Evolutionary conservation across 2,329 filamentous ascomycete genomes (phyloP).

Genomic region (Fusarium beomiforme): DNA sequence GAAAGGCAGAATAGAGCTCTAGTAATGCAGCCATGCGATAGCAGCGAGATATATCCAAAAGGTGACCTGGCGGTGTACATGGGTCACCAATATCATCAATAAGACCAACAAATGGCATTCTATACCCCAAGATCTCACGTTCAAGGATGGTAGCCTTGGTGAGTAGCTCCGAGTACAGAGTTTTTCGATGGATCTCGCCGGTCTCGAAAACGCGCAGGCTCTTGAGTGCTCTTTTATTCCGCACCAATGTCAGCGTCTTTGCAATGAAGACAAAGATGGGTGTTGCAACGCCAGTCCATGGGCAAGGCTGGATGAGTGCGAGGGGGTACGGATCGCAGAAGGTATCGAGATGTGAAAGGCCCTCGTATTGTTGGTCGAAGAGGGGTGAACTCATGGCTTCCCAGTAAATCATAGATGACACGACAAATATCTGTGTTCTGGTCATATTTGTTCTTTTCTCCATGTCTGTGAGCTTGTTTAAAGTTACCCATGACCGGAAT

Average conservation of each 20-base stretch:
- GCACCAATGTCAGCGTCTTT: not conserved
- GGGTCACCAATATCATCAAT: conserved; percentile 19
- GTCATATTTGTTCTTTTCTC: not conserved
- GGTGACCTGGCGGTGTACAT: not conserved
- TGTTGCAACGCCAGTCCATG: conserved; percentile 26
- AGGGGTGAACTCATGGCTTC: conserved; percentile 27
- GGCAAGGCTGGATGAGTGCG: not conserved
- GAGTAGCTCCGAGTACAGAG: not conserved
- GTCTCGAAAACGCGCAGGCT: not conserved
- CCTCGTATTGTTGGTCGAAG: conserved; percentile 16
- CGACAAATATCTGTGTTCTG: conserved; percentile 6
- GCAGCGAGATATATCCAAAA: conserved; percentile 1
- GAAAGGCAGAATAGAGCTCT: conserved; percentile 18
- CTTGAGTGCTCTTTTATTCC: conserved; percentile 9
- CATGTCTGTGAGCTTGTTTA: not conserved
- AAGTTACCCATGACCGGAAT: conserved; percentile 17
- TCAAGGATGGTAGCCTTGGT: conserved; percentile 1
- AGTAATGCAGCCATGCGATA: conserved; percentile 16
- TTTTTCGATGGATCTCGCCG: not conserved
- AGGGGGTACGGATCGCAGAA: not conserved
- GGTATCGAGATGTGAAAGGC: conserved; percentile 9
- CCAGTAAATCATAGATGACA: conserved; percentile 32
- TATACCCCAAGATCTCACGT: not conserved
- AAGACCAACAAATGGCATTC: not conserved
- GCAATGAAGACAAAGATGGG: conserved; percentile 19